Percentiles rank a stretch among this genome's conserved stretches.
Evolutionary conservation across 176 grass and related monocot genomes (phyloP).

Genomic region (Carex littledalei): DNA sequence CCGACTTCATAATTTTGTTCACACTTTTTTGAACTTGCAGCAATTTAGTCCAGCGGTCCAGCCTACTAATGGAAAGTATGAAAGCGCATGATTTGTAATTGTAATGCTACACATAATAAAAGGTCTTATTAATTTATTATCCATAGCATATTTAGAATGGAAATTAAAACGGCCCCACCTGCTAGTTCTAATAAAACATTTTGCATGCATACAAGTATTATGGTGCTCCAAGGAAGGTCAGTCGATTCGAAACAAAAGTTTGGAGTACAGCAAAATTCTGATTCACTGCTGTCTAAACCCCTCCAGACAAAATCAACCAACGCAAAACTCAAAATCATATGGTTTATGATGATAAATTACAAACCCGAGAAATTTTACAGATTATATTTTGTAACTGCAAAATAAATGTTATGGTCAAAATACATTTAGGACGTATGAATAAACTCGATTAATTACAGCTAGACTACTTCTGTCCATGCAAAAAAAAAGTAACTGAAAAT

Average conservation of each 20-base stretch:
- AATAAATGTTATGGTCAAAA: not conserved
- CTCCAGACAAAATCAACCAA: not conserved
- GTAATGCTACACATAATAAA: not conserved
- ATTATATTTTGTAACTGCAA: not conserved
- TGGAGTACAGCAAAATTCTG: not conserved
- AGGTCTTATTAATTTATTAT: not conserved
- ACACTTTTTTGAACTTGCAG: slow-evolving; percentile 21
- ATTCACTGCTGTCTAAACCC: not conserved
- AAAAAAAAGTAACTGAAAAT: not conserved
- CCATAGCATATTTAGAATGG: too few relatives aligned
- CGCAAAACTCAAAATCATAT: not conserved
- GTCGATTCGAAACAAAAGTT: not conserved
- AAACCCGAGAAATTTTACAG: not conserved
- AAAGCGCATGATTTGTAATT: too few relatives aligned
- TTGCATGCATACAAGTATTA: not conserved
- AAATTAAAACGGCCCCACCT: not conserved
- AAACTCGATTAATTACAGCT: not conserved
- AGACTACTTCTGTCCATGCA: not conserved
- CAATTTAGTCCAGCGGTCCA: not conserved
- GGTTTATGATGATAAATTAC: not conserved
- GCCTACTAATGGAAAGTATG: not conserved
- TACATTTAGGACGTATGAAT: not conserved
- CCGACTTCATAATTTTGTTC: not conserved
- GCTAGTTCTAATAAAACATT: not conserved
- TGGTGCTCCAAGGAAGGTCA: not conserved